A percentile compares a stretch with the other conserved stretches of the same genome.
Conservation (phyloP, 1,284 basidiomycete genomes). For the Phellopilus nigrolimitatus region DNA sequence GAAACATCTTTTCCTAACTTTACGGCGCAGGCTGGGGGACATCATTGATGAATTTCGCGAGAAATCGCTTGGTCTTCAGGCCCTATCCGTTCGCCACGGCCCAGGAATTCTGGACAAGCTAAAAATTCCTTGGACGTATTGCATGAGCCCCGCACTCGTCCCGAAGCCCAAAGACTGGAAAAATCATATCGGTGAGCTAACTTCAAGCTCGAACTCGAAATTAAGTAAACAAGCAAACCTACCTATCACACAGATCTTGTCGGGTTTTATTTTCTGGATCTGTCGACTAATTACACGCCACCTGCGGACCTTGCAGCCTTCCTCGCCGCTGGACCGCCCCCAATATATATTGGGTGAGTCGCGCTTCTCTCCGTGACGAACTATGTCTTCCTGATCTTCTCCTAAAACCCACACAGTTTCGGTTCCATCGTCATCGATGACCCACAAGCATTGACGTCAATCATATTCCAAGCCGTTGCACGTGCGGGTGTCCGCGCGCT, state of each 20-base stretch:
- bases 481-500: conserved; percentile 52
- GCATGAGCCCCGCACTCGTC: conserved; percentile 60
- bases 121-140: conserved; percentile 67
- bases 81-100: conserved; percentile 44
- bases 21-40: conserved; percentile 53
- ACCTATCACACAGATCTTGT: conserved; percentile 44
- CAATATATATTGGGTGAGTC: conserved; percentile 55
- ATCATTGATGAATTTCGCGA: conserved; percentile 58
- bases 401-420: conserved; percentile 36
- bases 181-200: conserved; percentile 48
- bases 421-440: conserved; percentile 63
- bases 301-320: conserved; percentile 44
- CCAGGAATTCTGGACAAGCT: conserved; percentile 52
- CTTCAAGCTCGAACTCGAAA: neutral
- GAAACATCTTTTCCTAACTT: neutral
- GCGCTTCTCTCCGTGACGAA: neutral
- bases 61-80: conserved; percentile 44
- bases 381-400: conserved; percentile 1
- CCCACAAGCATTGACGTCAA: conserved; percentile 51
- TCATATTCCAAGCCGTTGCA: conserved; percentile 51
- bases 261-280: conserved; percentile 61
- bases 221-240: conserved; percentile 5
- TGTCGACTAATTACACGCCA: conserved; percentile 45
- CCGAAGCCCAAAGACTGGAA: conserved; percentile 63
- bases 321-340: conserved; percentile 46